These are phyloP conservation scores for Beauveria sp. DNA, from an alignment of 2,329 filamentous ascomycete species.

Conservation along the genomic window DNA sequence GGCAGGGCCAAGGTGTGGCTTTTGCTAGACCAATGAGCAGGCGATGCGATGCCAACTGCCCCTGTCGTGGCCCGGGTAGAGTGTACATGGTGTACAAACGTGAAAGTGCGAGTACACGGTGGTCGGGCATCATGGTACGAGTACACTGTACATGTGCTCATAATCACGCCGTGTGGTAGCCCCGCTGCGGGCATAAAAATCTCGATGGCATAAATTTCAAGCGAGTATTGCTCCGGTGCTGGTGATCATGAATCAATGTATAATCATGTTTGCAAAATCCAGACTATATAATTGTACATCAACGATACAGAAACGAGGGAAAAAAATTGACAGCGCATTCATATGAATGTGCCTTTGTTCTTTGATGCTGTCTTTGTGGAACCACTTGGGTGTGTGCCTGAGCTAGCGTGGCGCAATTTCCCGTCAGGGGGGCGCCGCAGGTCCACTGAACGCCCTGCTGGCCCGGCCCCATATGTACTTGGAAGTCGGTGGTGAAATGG, in stretches of 20 bases:
- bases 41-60: neutral
- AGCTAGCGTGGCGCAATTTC: conserved; percentile 7
- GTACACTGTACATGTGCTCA: neutral
- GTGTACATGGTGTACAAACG: neutral
- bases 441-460: neutral
- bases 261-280: too few relatives aligned
- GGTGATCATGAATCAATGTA: too few relatives aligned
- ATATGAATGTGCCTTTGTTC: neutral
- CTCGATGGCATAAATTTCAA: neutral
- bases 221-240: neutral
- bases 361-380: neutral
- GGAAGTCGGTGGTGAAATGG: neutral
- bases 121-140: neutral
- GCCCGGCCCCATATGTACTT: neutral
- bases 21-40: neutral
- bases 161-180: neutral
- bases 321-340: neutral
- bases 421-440: neutral
- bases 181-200: neutral
- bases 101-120: too few relatives aligned
- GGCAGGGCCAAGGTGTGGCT: neutral
- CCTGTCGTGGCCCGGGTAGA: neutral
- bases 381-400: neutral
- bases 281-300: too few relatives aligned
- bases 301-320: neutral